A percentile compares a stretch with the other conserved stretches of the same genome.
phyloP scores from a whole-genome alignment of 345 rosid genomes.

The Arabidopsis arenosa region DNA sequence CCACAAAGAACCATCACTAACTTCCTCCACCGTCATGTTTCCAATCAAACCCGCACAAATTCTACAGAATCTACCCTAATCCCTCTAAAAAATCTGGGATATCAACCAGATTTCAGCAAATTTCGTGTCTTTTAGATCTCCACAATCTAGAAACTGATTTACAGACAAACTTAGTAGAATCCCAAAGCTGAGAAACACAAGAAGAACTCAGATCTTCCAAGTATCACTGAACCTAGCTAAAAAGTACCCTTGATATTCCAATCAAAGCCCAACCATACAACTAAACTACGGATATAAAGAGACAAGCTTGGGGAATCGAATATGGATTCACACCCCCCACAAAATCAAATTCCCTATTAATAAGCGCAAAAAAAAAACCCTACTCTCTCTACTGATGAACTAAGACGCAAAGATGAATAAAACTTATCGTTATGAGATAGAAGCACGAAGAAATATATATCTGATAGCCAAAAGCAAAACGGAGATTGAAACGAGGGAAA shows the following conservation, averaged over 20 bases:
- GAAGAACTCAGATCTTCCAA: slow-evolving; percentile 35
- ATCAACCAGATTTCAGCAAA: slow-evolving; percentile 42
- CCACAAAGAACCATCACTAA: slow-evolving; percentile 67
- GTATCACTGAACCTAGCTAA: slow-evolving; percentile 12
- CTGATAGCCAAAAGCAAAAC: slow-evolving; percentile 39
- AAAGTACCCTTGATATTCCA: not conserved
- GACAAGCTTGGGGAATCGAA: slow-evolving; percentile 43
- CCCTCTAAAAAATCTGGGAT: slow-evolving; percentile 34
- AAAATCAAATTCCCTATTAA: slow-evolving; percentile 50
- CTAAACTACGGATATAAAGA: slow-evolving; percentile 46
- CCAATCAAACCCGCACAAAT: slow-evolving; percentile 28
- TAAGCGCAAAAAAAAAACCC: slow-evolving; percentile 13
- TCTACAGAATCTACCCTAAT: slow-evolving; percentile 24
- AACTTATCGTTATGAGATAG: slow-evolving; percentile 45
- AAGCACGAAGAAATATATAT: slow-evolving; percentile 19
- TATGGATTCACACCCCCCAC: slow-evolving; percentile 55
- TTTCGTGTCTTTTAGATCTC: slow-evolving; percentile 21
- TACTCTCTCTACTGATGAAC: slow-evolving; percentile 26
- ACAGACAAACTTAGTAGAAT: slow-evolving; percentile 22
- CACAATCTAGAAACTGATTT: slow-evolving; percentile 36
- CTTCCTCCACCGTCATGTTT: slow-evolving; percentile 73
- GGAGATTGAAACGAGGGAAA: slow-evolving; percentile 40
- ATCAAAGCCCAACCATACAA: slow-evolving; percentile 23
- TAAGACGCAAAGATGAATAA: slow-evolving; percentile 54
- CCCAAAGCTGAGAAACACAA: slow-evolving; percentile 15